Base-by-base conservation (phyloP, 2,329 filamentous ascomycete genomes). In the Bipolaris gigantea region DNA sequence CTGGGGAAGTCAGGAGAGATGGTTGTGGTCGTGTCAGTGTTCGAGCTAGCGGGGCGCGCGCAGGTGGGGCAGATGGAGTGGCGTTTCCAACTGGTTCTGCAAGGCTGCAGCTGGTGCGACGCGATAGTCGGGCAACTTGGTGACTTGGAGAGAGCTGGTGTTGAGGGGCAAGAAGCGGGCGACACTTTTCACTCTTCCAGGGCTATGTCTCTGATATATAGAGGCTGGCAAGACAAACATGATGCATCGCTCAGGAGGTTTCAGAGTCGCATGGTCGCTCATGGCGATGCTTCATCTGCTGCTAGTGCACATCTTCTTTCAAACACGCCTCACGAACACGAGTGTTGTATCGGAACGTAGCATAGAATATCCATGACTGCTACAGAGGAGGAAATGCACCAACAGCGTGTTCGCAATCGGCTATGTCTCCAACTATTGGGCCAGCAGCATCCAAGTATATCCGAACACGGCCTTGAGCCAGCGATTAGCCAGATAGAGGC, bases 41-140 rank as follows among this genome's bases (percentile, higher is more conserved):
- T 48, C 36, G 46, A 33, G 50, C 55, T 62, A 63, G 66, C 60
- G 65, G 65, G 64, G 62, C 62, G 63, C 56, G 57, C 56, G 56
- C 61, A 65, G 58, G 60, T 61, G 58, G 60, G 59, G 50, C 43
- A 46, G 51, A 52, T 50, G 61, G 50, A 58, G 61, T 61, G 52
- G 63, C 60, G 55, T 56, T 56, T 42, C 35, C 53, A 57, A 61
- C 51, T 58, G 55, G 57, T 51, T 56, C 55, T 62, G 57, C 61
- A 60, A 56, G 52, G 52, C 52, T 46, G 58, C 56, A 43, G 48
- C 41, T 25, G 33, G 47, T 34, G 49, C 47, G 48, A 41, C 23
- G 4, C 30, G 9, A 19, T 7, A 18, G 32, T 18, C n/a, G 33
- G 3, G 30, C 13, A 30, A 30, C 27, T 30, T 30, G 27, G 27